Conservation (phyloP, 2,329 filamentous ascomycete genomes). For the Phaeophleospora eucalypticola region DNA sequence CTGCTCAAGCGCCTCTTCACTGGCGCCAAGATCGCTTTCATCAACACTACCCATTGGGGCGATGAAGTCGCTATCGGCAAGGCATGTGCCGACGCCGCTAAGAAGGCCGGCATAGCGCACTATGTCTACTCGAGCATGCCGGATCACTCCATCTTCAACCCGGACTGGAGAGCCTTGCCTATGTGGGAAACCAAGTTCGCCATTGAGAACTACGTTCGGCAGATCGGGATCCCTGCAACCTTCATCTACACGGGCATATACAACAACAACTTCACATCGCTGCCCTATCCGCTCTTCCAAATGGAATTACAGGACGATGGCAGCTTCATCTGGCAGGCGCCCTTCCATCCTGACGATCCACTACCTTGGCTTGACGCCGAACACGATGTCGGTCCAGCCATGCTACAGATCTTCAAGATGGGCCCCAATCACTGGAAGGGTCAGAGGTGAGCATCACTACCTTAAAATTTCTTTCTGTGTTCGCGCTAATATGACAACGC, state of each 20-base stretch:
- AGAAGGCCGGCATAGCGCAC: conserved; percentile 77
- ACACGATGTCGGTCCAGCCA: conserved; percentile 87
- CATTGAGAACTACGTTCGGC: conserved; percentile 84
- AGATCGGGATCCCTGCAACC: conserved; percentile 77
- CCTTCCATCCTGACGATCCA: conserved; percentile 83
- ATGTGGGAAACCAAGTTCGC: conserved; percentile 91
- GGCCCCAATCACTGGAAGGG: conserved; percentile 79
- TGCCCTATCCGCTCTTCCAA: conserved; percentile 89
- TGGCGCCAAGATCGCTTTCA: conserved; percentile 84
- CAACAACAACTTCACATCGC: conserved; percentile 97
- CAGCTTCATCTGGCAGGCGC: conserved; percentile 87
- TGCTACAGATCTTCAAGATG: conserved; percentile 93
- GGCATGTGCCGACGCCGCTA: conserved; percentile 83
- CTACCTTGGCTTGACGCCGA: conserved; percentile 95
- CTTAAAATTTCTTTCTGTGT: conserved; percentile 3
- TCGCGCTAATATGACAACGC: not conserved
- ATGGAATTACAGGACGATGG: conserved; percentile 84
- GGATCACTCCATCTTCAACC: conserved; percentile 77
- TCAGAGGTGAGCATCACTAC: conserved; percentile 59
- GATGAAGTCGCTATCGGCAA: conserved; percentile 89
- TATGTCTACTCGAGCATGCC: conserved; percentile 98
- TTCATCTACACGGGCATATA: conserved; percentile 97
- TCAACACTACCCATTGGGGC: conserved; percentile 96
- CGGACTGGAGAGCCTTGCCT: conserved; percentile 75
- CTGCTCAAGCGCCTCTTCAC: conserved; percentile 53